Conservation (phyloP, 768 basidiomycete genomes). For the Collybiopsis luxurians region DNA sequence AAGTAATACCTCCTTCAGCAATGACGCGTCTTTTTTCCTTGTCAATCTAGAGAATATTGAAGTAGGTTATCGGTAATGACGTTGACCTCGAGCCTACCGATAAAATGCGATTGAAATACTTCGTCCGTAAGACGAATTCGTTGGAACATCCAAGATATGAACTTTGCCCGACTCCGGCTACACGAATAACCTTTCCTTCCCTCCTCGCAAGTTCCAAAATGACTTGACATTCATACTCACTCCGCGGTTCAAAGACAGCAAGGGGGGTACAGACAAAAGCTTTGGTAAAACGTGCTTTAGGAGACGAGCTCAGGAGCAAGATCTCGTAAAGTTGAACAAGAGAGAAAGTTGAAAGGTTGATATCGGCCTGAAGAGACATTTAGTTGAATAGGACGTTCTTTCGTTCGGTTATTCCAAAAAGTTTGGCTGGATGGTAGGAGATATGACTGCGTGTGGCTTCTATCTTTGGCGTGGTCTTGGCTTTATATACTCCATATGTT, state of each 20-base stretch:
- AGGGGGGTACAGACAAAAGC: constrained; percentile 72
- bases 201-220: constrained; percentile 80
- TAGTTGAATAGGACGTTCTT: no score
- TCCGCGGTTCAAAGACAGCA: constrained; percentile 74
- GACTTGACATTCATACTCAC: constrained; percentile 63
- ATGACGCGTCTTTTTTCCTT: constrained; percentile 61
- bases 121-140: constrained; percentile 82
- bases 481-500: no score
- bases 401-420: no score
- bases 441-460: no score
- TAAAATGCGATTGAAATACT: constrained; percentile 65
- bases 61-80: no score
- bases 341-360: no score
- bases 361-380: no score
- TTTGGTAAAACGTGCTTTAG: constrained; percentile 55
- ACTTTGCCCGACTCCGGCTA: constrained; percentile 88
- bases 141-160: constrained; percentile 91
- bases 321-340: constrained; percentile 49
- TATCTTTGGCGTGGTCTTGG: no score
- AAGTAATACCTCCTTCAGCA: constrained; percentile 76
- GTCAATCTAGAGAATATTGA: no score
- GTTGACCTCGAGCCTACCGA: constrained; percentile 62
- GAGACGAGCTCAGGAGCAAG: constrained; percentile 40
- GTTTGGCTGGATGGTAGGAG: no score
- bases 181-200: constrained; percentile 69